Percentiles rank a stretch among this genome's conserved stretches.
Conservation (phyloP, 2,329 filamentous ascomycete species). For the Hirsutella rhossiliensis region DNA sequence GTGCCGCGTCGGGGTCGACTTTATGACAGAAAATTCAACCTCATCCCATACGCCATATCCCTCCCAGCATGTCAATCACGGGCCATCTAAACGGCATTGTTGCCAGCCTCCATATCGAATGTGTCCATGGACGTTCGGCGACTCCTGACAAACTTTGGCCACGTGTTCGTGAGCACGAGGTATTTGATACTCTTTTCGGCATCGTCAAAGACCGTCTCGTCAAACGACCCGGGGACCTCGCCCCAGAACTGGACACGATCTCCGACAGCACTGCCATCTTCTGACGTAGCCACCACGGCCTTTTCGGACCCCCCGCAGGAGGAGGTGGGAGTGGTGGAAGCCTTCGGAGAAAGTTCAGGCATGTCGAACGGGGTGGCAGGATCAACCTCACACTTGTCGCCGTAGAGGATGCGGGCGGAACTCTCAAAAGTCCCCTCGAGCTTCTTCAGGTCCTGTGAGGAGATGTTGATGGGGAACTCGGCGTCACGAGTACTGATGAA, state of each 20-base stretch:
- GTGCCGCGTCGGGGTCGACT: no score
- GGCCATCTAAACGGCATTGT: neutral
- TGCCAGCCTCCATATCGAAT: neutral
- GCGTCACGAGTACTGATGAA: constrained; percentile 48
- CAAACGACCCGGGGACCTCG: constrained; percentile 38
- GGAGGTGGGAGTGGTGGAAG: constrained; percentile 10
- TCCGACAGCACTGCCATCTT: neutral
- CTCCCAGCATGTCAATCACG: neutral
- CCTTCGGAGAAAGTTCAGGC: constrained; percentile 11
- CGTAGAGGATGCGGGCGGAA: constrained; percentile 30
- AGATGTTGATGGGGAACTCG: constrained; percentile 54
- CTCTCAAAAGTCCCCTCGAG: constrained; percentile 44
- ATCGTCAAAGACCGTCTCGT: constrained; percentile 44
- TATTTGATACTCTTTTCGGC: constrained; percentile 53
- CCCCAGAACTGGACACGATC: constrained; percentile 24
- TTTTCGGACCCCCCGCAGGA: constrained; percentile 6
- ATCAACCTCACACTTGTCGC: constrained; percentile 22
- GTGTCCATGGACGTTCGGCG: constrained; percentile 12
- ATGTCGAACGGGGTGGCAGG: constrained; percentile 31
- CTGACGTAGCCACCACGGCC: neutral
- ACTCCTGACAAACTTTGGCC: constrained; percentile 46
- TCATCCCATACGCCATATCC: neutral
- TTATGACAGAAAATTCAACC: no score
- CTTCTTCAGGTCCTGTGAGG: constrained; percentile 35
- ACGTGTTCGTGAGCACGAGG: constrained; percentile 57